Evolutionary conservation across 331 rosid genomes (phyloP).

Genomic region (Malus hybrid): DNA sequence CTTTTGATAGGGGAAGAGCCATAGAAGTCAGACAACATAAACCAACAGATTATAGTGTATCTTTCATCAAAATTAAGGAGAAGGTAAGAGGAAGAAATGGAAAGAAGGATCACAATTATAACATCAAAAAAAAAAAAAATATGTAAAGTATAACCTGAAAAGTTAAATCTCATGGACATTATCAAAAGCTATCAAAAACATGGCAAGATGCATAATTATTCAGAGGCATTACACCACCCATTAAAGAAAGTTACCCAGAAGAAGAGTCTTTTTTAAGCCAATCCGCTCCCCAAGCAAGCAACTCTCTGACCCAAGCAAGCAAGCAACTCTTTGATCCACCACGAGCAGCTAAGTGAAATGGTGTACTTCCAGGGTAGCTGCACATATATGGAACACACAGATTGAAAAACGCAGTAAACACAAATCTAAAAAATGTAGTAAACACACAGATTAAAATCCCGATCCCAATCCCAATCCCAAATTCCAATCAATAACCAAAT

Average conservation of each 20-base stretch:
- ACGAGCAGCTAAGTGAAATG: conserved; percentile 86
- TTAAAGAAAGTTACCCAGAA: conserved; percentile 33
- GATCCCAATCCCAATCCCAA: no score
- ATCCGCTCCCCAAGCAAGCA: conserved; percentile 92
- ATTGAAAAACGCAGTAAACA: no score
- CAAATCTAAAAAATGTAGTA: no score
- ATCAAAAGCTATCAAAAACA: neutral
- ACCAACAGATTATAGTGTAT: neutral
- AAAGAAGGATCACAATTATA: no score
- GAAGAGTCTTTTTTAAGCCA: conserved; percentile 64
- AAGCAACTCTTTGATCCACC: conserved; percentile 34
- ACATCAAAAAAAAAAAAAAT: no score
- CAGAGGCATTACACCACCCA: neutral
- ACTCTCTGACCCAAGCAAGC: conserved; percentile 61
- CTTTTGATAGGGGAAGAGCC: neutral
- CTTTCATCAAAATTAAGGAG: no score
- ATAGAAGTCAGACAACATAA: neutral
- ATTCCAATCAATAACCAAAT: no score
- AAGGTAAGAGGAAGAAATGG: no score
- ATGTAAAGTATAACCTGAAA: neutral
- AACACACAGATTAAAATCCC: no score
- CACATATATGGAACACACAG: conserved; percentile 14
- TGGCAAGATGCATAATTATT: neutral
- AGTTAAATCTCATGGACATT: neutral
- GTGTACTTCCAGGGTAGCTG: conserved; percentile 76